Conservation (phyloP, 495 filamentous ascomycete genomes). For the Lophium mytilinum region DNA sequence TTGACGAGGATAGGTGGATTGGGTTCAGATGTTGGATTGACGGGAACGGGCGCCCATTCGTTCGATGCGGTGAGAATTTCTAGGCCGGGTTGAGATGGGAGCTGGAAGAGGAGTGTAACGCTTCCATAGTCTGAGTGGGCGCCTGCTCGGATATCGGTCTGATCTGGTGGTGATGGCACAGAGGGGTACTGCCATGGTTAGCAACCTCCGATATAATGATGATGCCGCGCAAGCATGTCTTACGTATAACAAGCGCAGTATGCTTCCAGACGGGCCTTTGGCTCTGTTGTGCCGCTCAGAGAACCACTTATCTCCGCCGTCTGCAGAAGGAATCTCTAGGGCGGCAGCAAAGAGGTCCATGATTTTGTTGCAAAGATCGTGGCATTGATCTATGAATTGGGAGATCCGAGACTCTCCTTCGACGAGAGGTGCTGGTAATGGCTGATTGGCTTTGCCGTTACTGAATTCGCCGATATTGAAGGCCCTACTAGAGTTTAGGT, state of each 20-base stretch:
- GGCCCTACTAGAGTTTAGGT: constrained; percentile 45
- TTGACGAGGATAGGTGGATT: constrained; percentile 72
- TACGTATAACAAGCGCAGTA: constrained; percentile 69
- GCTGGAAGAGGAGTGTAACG: constrained; percentile 68
- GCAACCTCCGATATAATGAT: neutral
- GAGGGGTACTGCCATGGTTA: constrained; percentile 38
- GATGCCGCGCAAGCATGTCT: neutral
- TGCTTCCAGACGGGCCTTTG: constrained; percentile 56
- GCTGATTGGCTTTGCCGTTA: constrained; percentile 67
- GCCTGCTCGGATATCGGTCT: constrained; percentile 52
- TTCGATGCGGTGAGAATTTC: constrained; percentile 62
- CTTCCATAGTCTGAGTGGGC: constrained; percentile 62
- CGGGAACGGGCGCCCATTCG: constrained; percentile 51
- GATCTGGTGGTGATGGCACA: constrained; percentile 34
- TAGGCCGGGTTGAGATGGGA: constrained; percentile 72
- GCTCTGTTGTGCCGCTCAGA: constrained; percentile 56
- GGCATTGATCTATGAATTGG: constrained; percentile 61
- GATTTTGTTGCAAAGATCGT: constrained; percentile 62
- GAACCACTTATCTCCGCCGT: constrained; percentile 60
- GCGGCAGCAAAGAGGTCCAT: constrained; percentile 69
- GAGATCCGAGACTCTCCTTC: constrained; percentile 52
- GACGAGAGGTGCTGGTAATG: constrained; percentile 59
- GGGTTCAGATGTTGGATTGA: constrained; percentile 21
- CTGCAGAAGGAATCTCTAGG: constrained; percentile 44
- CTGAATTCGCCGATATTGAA: constrained; percentile 85